phyloP scores from a whole-genome alignment of 73 alveolate species.

The Stentor coeruleus region DNA sequence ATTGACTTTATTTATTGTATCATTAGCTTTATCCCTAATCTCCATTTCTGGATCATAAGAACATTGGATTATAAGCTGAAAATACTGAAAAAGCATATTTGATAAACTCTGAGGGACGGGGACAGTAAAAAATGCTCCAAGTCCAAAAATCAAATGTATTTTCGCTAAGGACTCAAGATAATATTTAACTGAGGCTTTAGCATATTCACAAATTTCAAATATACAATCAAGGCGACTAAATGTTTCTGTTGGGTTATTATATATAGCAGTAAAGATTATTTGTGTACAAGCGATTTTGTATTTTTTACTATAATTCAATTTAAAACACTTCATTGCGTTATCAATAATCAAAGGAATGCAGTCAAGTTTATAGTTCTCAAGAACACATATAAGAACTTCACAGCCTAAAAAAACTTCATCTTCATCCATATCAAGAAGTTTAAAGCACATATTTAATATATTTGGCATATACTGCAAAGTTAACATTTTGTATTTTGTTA shows the following conservation, averaged over 20 bases:
- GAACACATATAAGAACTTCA: neutral
- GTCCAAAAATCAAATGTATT: neutral
- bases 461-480: neutral
- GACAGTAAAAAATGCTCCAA: neutral
- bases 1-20: neutral
- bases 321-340: too few species aligned
- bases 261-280: neutral
- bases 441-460: neutral
- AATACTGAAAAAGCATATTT: neutral
- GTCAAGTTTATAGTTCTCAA: neutral
- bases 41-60: neutral
- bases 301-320: neutral
- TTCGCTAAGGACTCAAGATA: neutral
- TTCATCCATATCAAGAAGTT: neutral
- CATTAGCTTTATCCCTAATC: too few species aligned
- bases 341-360: neutral
- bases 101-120: neutral
- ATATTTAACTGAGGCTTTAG: neutral
- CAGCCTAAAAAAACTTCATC: neutral
- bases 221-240: too few species aligned
- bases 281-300: neutral
- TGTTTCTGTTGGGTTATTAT: neutral
- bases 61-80: too few species aligned
- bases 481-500: neutral
- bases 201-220: neutral